A percentile compares a stretch with the other conserved stretches of the same genome.
Conservation (phyloP, 768 basidiomycete genomes). For the Rhizopogon sp. region DNA sequence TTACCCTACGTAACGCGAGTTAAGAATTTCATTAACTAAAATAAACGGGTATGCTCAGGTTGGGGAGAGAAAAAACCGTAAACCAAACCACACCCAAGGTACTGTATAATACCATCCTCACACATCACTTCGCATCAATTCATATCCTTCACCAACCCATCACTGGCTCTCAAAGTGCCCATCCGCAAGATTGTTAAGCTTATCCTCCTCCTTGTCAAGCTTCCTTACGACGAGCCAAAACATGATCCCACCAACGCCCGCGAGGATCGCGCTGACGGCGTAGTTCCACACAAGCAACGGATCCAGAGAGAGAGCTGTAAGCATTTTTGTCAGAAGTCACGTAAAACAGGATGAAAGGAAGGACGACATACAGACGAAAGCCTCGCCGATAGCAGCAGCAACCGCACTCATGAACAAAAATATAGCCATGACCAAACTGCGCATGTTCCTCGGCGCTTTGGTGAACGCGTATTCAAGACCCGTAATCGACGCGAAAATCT, state of each 20-base stretch:
- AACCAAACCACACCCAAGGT: background rate
- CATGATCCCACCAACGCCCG: slow-evolving; percentile 43
- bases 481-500: slow-evolving; percentile 80
- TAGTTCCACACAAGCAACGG: slow-evolving; percentile 79
- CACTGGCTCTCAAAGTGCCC: slow-evolving; percentile 28
- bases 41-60: too few species aligned
- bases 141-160: too few species aligned
- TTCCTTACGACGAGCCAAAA: slow-evolving; percentile 52
- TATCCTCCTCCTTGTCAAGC: slow-evolving; percentile 60
- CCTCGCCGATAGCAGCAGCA: slow-evolving; percentile 60
- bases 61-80: background rate
- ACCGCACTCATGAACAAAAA: slow-evolving; percentile 59
- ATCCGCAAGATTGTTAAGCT: slow-evolving; percentile 47
- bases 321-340: background rate
- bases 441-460: slow-evolving; percentile 88
- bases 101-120: background rate
- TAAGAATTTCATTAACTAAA: too few species aligned
- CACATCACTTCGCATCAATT: background rate
- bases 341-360: background rate
- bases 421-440: slow-evolving; percentile 74
- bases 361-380: slow-evolving; percentile 55
- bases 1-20: too few species aligned
- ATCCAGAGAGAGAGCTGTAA: slow-evolving; percentile 56
- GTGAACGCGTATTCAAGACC: slow-evolving; percentile 87
- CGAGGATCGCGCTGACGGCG: slow-evolving; percentile 50